These are phyloP conservation scores for Gigaspora rosea DNA, from an alignment of 192 early-diverging fungal genomes.

Conservation along the genomic window DNA sequence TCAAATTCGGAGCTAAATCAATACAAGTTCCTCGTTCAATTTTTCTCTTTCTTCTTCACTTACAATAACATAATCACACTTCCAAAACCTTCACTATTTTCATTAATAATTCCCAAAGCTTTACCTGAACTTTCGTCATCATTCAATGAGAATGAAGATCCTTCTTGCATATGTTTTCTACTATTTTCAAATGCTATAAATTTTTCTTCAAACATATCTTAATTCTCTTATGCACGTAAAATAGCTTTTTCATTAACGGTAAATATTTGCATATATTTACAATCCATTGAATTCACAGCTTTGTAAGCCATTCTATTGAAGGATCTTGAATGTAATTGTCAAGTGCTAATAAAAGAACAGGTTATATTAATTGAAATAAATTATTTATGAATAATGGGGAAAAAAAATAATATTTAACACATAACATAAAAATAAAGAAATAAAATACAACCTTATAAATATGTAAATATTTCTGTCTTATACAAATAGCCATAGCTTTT, in stretches of 20 bases:
- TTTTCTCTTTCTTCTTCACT: constrained; percentile 33
- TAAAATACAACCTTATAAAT: constrained; percentile 67
- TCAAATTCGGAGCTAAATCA: constrained; percentile 45
- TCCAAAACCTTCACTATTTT: neutral
- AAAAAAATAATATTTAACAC: neutral
- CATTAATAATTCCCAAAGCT: neutral
- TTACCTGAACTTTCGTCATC: constrained; percentile 33
- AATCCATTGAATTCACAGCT: constrained; percentile 84
- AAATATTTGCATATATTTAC: constrained; percentile 75
- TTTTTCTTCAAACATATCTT: constrained; percentile 84
- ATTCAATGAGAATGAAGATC: neutral
- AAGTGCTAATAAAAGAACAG: constrained; percentile 84
- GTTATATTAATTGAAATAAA: constrained; percentile 49
- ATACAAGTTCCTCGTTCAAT: constrained; percentile 49
- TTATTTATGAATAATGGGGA: neutral
- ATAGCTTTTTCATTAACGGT: constrained; percentile 80
- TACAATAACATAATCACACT: neutral
- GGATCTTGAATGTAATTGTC: constrained; percentile 86
- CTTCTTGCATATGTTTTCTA: constrained; percentile 16
- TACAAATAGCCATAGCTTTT: constrained; percentile 93
- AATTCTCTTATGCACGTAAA: constrained; percentile 78
- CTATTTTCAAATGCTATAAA: constrained; percentile 51
- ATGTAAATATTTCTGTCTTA: constrained; percentile 86
- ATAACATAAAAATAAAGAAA: neutral
- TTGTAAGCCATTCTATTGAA: constrained; percentile 37